Conservation (phyloP, 768 basidiomycete genomes). For the Tricholomella constricta region DNA sequence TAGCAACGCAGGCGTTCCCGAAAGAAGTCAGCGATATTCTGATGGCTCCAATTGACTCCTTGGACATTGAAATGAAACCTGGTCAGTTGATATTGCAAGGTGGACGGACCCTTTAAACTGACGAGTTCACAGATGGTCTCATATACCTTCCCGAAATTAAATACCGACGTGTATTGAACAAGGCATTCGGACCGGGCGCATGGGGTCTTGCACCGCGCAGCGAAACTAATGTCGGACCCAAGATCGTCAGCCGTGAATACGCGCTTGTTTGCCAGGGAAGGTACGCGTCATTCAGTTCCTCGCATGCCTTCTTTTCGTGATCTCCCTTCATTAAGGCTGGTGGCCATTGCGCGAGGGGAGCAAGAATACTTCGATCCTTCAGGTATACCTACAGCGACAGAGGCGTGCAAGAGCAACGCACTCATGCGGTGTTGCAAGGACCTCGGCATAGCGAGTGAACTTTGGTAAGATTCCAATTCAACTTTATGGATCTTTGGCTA, state of each 20-base stretch:
- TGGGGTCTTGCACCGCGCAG: constrained; percentile 96
- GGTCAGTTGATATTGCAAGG: constrained; percentile 52
- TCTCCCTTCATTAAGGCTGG: constrained; percentile 53
- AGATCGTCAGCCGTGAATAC: constrained; percentile 90
- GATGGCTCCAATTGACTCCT: constrained; percentile 70
- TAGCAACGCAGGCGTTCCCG: constrained; percentile 76
- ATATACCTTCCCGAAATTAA: constrained; percentile 97
- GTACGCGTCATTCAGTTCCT: constrained; percentile 43
- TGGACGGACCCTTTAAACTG: neutral
- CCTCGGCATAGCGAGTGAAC: constrained; percentile 91
- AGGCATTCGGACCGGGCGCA: constrained; percentile 93
- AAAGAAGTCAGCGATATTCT: constrained; percentile 73
- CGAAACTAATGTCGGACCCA: constrained; percentile 87
- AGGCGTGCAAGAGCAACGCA: constrained; percentile 95
- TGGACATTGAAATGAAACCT: constrained; percentile 93
- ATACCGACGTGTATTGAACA: constrained; percentile 89
- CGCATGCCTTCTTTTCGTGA: neutral
- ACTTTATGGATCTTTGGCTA: neutral
- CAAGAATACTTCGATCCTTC: constrained; percentile 94
- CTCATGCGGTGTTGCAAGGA: constrained; percentile 98
- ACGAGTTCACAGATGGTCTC: constrained; percentile 67
- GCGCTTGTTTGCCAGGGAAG: constrained; percentile 91
- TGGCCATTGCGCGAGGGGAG: constrained; percentile 90
- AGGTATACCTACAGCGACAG: constrained; percentile 90
- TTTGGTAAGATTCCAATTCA: constrained; percentile 63